Base-by-base conservation (phyloP, 2,329 filamentous ascomycete species). In the Niveomyces coronatus region DNA sequence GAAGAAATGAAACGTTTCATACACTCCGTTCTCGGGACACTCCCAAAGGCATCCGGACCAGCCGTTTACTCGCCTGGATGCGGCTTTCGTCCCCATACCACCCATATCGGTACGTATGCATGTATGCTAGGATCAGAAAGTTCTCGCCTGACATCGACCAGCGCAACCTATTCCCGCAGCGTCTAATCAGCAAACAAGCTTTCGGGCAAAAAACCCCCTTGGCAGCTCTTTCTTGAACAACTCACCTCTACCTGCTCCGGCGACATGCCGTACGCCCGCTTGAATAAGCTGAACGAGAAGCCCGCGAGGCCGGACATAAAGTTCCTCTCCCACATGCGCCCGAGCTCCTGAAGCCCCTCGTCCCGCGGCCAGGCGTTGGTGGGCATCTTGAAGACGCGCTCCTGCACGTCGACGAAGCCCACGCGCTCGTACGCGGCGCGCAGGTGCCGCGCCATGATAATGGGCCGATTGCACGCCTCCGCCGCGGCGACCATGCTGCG, bases 391-490 rank as follows among this genome's bases (percentile, higher is more conserved):
- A 70, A 71, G 2, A 70, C 49, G 16, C 56, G 57, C 49, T 76
- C 63, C 20, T 66, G 61, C 10, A 77, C 62, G 37, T 76, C 68
- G 6, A 70, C 63, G 44, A 77, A 77, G 0, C 74, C 74, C 2
- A 64, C 69, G 18, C 67, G 62, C 31, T 61, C 49, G 44, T 63
- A 64, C 29, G 61, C 56, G 14, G 55, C 48, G 38, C 55, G 59
- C 9, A 65, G 51, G 18, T 49, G 47, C 4, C 50, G 48, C 13
- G 52, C 58, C 30, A 62, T 49, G 31, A 57, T 45, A 6, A 64
- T 48, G 2, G 63, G 58, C 5, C 67, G 62, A 14, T 57, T 46
- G 15, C 62, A 56, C 1, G 48, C 45, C 15, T 51, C 53, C 1
- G 58, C 58, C 4, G 68, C 66, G 3, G 55, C 45, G 4, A 56